Conservation (phyloP, 352 stramenopile genomes). For the Phytophthora lateralis region DNA sequence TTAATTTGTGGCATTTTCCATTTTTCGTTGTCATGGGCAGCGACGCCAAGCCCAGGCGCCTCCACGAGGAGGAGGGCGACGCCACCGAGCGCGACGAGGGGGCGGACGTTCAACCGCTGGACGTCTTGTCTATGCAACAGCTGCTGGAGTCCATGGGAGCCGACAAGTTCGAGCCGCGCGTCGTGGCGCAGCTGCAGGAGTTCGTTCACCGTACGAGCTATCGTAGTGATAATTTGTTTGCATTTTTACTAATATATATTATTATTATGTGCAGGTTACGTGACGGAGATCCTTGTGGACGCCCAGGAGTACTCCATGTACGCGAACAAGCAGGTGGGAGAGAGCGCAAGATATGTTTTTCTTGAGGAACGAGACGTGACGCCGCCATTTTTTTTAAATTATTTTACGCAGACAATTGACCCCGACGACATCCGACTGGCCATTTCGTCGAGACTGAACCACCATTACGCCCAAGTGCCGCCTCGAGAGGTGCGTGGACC, state of each 20-base stretch:
- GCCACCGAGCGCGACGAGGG: conserved; percentile 41
- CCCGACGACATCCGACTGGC: conserved; percentile 79
- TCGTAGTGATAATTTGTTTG: neutral
- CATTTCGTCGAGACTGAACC: conserved; percentile 76
- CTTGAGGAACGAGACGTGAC: conserved; percentile 4
- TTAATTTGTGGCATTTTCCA: conserved; percentile 19
- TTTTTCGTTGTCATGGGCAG: conserved; percentile 58
- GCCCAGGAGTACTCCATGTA: conserved; percentile 86
- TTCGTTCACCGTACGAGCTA: conserved; percentile 75
- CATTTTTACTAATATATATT: conserved; percentile 4
- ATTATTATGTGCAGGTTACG: conserved; percentile 56
- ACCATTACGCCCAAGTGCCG: conserved; percentile 78
- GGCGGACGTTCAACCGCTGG: conserved; percentile 53
- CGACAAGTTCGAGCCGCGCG: conserved; percentile 78
- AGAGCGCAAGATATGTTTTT: neutral
- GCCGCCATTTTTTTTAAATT: conserved; percentile 9
- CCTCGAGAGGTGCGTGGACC: conserved; percentile 56
- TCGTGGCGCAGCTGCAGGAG: conserved; percentile 83
- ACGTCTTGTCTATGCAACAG: conserved; percentile 60
- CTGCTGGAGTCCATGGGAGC: conserved; percentile 84
- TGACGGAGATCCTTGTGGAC: conserved; percentile 84
- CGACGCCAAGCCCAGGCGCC: conserved; percentile 43
- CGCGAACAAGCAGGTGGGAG: conserved; percentile 64
- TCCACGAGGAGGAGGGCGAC: conserved; percentile 72
- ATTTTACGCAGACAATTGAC: conserved; percentile 56